phyloP scores from a whole-genome alignment of 2,329 filamentous ascomycete species.

The Hypomyces perniciosus region DNA sequence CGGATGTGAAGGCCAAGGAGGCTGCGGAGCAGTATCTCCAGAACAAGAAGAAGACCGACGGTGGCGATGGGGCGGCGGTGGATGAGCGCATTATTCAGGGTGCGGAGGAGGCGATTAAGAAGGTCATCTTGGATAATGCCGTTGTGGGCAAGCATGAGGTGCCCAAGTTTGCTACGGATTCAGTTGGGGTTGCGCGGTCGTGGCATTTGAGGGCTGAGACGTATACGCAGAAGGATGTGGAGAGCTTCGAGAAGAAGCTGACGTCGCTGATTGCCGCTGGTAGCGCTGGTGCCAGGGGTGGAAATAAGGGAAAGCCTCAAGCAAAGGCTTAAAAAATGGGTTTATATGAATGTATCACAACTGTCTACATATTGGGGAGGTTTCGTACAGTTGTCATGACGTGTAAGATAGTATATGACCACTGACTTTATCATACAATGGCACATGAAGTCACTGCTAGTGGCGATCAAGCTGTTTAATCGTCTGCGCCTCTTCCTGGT shows the following conservation, averaged over 20 bases:
- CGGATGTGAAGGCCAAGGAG: slow-evolving; percentile 23
- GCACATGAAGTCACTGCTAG: neutral
- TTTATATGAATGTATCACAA: neutral
- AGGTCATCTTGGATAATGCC: slow-evolving; percentile 27
- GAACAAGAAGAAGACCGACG: slow-evolving; percentile 17
- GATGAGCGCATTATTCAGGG: slow-evolving; percentile 24
- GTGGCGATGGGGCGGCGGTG: slow-evolving; percentile 1
- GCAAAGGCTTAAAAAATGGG: slow-evolving; percentile 17
- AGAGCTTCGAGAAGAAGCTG: slow-evolving; percentile 36
- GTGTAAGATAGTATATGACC: slow-evolving; percentile 22
- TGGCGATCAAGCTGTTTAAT: slow-evolving; percentile 34
- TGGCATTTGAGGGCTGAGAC: slow-evolving; percentile 34
- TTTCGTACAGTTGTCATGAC: slow-evolving; percentile 15
- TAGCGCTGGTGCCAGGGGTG: slow-evolving; percentile 11
- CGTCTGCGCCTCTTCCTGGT: slow-evolving; percentile 43
- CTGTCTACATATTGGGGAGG: neutral
- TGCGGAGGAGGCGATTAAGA: slow-evolving; percentile 28
- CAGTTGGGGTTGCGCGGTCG: slow-evolving; percentile 28
- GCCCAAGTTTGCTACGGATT: slow-evolving; percentile 28
- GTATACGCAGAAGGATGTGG: slow-evolving; percentile 28
- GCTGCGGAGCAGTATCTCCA: slow-evolving; percentile 27
- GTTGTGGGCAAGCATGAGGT: slow-evolving; percentile 33
- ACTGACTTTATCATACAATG: neutral
- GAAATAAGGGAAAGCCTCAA: slow-evolving; percentile 19
- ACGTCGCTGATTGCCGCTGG: slow-evolving; percentile 24